Evolutionary conservation across 768 basidiomycete genomes (phyloP), one percentile per base, ranked within the genome.

Genomic region (Pleurotus pulmonarius): DNA sequence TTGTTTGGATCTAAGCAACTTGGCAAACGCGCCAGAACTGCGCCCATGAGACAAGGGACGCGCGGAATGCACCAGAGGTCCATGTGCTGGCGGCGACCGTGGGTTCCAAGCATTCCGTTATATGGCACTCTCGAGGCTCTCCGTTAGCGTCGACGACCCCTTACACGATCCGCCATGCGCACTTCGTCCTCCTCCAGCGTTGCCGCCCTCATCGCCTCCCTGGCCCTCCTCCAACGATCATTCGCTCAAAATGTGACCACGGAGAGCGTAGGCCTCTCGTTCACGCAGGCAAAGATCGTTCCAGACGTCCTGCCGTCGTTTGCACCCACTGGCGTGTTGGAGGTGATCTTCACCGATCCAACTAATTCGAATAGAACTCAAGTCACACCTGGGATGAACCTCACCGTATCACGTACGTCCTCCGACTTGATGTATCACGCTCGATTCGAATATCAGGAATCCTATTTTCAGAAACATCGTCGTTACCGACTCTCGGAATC

Each of bases 261-360:
- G 39, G 51, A 53, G 12, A 53, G 38, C 22, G 15, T 53, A 15
- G 20, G 38, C n/a, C 12, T 12, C 15, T 39, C 51, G 37, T 53
- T 53, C 37, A 53, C 51, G 1, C 51, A 53, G 41, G 70, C 73
- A 3, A 66, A 73, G 48, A 73, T 79, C 29, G 76, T 78, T 12
- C 73, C 72, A 4, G 69, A 73, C 49, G 64, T 77, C 38, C 58
- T 75, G 16, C 63, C 72, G 41, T 67, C 69, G 13, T 79, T 79
- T 64, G 63, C 63, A 26, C 77, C 77, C 6, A 63, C 61, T 7
- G 70, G 68, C 34, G 60, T 72, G 7, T 59, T 74, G 5, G 71
- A 76, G 46, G 63, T 75, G 12, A 65, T 69, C 20, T 78, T 79
- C 61, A 53, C 51, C 16, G 38, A 53, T 22, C 51, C 51, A 40